These are phyloP conservation scores for Sphaceloma murrayae DNA, from an alignment of 2,329 filamentous ascomycete species.

Conservation along the genomic window DNA sequence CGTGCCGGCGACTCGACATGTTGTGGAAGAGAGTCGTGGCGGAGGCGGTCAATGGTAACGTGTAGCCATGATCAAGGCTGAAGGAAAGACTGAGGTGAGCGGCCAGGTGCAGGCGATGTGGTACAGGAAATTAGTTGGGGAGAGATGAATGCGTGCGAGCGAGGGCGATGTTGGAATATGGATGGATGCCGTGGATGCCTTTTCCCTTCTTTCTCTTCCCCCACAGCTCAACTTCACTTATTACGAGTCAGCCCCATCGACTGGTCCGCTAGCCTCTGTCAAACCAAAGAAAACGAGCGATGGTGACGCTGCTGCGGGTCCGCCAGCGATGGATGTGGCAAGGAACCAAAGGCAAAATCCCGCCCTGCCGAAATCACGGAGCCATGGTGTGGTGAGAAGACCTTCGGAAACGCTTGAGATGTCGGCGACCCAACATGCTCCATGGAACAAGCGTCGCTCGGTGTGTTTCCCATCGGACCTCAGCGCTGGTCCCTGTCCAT, in stretches of 20 bases:
- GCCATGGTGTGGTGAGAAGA: no score
- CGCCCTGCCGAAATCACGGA: constrained; percentile 1
- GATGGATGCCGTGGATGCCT: no score
- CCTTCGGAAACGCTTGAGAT: no score
- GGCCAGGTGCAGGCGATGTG: not conserved
- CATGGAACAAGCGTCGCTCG: not conserved
- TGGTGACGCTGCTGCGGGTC: constrained; percentile 6
- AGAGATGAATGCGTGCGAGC: not conserved
- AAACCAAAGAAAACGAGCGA: constrained; percentile 9
- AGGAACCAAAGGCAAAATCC: constrained; percentile 10
- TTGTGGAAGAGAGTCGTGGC: constrained; percentile 3
- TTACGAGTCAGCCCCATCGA: constrained; percentile 10
- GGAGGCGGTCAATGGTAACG: not conserved
- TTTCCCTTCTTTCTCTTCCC: not conserved
- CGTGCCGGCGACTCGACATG: constrained; percentile 13
- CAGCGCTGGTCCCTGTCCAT: constrained; percentile 14
- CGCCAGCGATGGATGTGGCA: constrained; percentile 8
- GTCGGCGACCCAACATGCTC: constrained; percentile 10
- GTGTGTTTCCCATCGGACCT: constrained; percentile 5
- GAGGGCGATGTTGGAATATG: no score
- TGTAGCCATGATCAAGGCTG: constrained; percentile 5
- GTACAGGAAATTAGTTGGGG: constrained; percentile 6
- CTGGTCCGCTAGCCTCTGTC: constrained; percentile 8
- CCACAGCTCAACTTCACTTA: constrained; percentile 8
- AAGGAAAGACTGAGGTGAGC: constrained; percentile 12